Evolutionary conservation across 306 rosid genomes (phyloP), one percentile per base, ranked within the genome.

Genomic region (Medicago ruthenica): DNA sequence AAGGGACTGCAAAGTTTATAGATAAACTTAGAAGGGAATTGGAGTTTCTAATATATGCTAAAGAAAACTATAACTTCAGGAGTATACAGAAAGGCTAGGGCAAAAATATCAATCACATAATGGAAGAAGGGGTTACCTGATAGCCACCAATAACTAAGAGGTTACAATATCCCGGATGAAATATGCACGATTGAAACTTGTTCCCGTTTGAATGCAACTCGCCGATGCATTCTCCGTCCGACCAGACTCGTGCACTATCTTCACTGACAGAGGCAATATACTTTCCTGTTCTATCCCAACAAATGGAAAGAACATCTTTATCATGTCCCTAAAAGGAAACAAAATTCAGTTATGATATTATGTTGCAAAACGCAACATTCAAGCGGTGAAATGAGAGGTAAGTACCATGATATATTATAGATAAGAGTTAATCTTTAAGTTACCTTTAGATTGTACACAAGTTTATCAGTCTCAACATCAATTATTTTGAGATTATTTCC

Each of bases 201-300:
- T 88, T 86, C 50, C 89, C 92, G 42, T 53, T 73, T 58, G 89
- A 84, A 40, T 31, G 74, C 47, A 90, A 66, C 72, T 82, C 87
- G 67, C 67, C 64, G 68, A 85, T 71, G 80, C 89, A 86, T 73
- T 88, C 70, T 67, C 87, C 87, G 0, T 82, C 84, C 34, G 85
- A 83, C 96, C 93, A 90, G 24, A 88, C 21, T 31, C 88, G 84
- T 14, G 89, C 87, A 17, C 83, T 60, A 44, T 90, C 89, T 86
- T 86, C 91, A 27, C 91, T 82, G 9, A 90, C 86, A 5, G 93
- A 85, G 61, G 86, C 93, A 71, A 90, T n/a, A 63, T 70, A 83
- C 73, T 73, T 76, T 70, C 92, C 92, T 62, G 68, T 75, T 36
- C 31, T 42, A 71, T 88, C 86, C 92, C 96, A 90, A 73, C 92